Conservation (phyloP, 345 rosid species). For the Eucalyptus tenuipes region DNA sequence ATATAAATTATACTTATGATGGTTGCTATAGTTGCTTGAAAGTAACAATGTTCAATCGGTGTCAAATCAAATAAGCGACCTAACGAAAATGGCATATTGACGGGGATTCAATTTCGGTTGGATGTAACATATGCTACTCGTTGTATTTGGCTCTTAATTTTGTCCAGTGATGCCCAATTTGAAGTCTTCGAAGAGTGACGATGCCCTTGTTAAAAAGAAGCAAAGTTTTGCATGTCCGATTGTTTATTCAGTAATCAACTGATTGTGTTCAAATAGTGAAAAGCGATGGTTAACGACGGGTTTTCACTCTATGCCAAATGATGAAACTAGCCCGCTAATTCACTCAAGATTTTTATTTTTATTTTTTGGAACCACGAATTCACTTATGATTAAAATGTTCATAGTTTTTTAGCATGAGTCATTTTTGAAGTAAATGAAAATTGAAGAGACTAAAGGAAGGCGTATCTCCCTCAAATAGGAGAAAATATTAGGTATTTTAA, state of each 20-base stretch:
- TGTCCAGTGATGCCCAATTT: neutral
- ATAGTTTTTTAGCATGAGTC: too few relatives aligned
- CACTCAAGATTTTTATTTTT: neutral
- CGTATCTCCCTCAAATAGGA: too few relatives aligned
- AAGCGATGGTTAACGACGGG: accelerated
- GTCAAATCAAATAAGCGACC: neutral
- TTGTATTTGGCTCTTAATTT: neutral
- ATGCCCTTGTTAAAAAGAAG: neutral
- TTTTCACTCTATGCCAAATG: neutral
- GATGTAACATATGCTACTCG: accelerated
- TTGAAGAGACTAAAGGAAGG: neutral
- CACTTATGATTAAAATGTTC: accelerated
- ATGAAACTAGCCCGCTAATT: neutral
- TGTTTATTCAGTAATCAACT: accelerated
- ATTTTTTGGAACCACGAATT: neutral
- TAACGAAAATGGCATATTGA: neutral
- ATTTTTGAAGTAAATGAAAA: neutral
- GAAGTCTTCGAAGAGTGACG: neutral
- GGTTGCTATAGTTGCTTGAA: too few relatives aligned
- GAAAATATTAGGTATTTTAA: too few relatives aligned
- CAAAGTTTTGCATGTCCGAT: accelerated
- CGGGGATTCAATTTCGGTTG: accelerated
- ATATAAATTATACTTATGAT: too few relatives aligned
- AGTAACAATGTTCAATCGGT: neutral
- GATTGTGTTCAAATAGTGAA: accelerated